Evolutionary conservation across 805 yeast species (phyloP), one percentile per base, ranked within the genome.

Genomic region (Hermanozyma aechmeae): DNA sequence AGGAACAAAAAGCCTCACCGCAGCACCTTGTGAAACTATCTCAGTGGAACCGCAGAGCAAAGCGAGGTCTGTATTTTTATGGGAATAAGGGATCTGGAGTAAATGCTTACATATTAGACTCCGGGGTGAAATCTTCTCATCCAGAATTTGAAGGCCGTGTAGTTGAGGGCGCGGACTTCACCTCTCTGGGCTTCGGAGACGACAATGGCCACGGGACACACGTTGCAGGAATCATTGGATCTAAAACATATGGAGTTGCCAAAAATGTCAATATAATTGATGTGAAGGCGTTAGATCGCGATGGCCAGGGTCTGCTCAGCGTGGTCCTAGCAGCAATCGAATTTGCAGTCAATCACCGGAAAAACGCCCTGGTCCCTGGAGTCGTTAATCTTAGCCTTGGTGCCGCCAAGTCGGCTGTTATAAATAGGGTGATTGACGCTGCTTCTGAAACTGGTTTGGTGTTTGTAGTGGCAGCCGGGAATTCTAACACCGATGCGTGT

Each of bases 381-480:
- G 80, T 86, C 7, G 87, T 80, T 5, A 86, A 87, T 41, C 55
- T 86, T 35, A 81, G 94, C 2, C 59, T 87, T 7, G 96, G 96
- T 0, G 81, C 95, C 0, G 61, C 69, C 4, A 72, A 67, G 35
- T 82, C 79, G 39, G 44, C 65, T 0, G 68, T 84, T 2, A 61
- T 86, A 34, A 82, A 86, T 44, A 64, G 69, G 13, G 96, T 95
- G 0, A 70, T 86, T 6, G 68, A 71, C 33, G 86, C 85, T 2
- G 93, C 95, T 0, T 66, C 65, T 6, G 69, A 74, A 13, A 65
- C 81, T 0, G 96, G 95, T 0, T 48, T 86, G 21, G 65, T 79
- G 1, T 57, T 81, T 15, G 81, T 79, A 14, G 85, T 68, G 5
- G 95, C 96, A 0, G 96, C 95, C 0, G 97, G 97, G 1, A 87